A percentile compares a stretch with the other conserved stretches of the same genome.
Conservation (phyloP, 768 basidiomycete species). For the Lactifluus echinatus region DNA sequence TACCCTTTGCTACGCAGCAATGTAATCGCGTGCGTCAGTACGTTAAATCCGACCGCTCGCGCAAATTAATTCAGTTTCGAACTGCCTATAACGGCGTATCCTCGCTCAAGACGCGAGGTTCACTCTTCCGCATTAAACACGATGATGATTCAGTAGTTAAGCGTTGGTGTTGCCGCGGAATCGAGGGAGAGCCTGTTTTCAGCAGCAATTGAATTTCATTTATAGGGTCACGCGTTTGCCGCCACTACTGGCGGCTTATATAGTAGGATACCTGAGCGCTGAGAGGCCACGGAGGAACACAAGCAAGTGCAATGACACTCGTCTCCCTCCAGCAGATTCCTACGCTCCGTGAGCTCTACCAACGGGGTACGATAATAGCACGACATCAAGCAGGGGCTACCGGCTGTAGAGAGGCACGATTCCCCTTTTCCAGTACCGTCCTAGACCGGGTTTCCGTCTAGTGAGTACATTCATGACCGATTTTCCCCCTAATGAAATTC, state of each 20-base stretch:
- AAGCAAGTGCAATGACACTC: background rate
- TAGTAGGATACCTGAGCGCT: background rate
- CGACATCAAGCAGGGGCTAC: background rate
- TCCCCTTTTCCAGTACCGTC: slow-evolving; percentile 31
- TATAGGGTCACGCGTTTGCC: no score
- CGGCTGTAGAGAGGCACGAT: slow-evolving; percentile 26
- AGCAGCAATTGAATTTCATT: no score
- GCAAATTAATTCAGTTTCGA: background rate
- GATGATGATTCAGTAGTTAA: no score
- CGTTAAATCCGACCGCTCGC: background rate
- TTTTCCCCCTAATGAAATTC: no score
- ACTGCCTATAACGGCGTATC: background rate
- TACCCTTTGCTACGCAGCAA: slow-evolving; percentile 3
- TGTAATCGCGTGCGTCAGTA: background rate
- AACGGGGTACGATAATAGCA: slow-evolving; percentile 28
- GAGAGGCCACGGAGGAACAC: background rate
- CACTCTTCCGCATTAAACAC: no score
- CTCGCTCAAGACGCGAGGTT: background rate
- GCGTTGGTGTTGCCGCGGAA: no score
- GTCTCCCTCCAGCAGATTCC: slow-evolving; percentile 40
- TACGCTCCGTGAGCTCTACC: slow-evolving; percentile 50
- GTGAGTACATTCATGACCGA: no score
- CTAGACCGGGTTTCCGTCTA: slow-evolving; percentile 58
- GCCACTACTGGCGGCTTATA: no score
- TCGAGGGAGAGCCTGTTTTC: no score